Evolutionary conservation across 192 early-diverging fungal species (phyloP).

Genomic region (Chytriomyces sp.): DNA sequence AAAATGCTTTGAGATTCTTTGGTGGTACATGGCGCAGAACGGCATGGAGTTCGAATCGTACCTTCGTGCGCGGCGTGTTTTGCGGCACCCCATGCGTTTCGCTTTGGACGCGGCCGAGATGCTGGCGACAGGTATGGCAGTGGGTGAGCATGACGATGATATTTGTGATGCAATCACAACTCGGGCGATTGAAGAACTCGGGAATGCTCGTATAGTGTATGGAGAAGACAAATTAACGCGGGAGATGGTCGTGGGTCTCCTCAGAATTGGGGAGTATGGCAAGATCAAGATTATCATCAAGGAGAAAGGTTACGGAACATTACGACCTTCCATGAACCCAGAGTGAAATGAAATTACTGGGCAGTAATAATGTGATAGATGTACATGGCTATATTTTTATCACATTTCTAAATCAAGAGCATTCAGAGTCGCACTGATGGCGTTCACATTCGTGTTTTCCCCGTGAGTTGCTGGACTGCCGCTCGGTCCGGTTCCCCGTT

Average conservation of each 20-base stretch:
- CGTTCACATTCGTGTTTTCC: background rate
- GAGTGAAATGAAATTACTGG: too few relatives aligned
- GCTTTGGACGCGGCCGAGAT: conserved; percentile 29
- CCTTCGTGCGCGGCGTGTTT: conserved; percentile 8
- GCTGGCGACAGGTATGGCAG: conserved; percentile 10
- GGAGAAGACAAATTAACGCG: conserved; percentile 21
- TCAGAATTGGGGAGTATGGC: conserved; percentile 25
- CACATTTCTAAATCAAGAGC: conserved; percentile 33
- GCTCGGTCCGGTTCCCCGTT: background rate
- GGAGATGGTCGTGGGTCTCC: conserved; percentile 17
- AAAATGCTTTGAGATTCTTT: conserved; percentile 23
- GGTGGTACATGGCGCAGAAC: conserved; percentile 28
- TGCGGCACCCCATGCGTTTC: conserved; percentile 24
- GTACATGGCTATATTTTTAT: too few relatives aligned
- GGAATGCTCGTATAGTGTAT: conserved; percentile 10
- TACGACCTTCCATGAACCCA: too few relatives aligned
- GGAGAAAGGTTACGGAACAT: conserved; percentile 18
- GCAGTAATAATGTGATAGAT: too few relatives aligned
- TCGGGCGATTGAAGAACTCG: conserved; percentile 7
- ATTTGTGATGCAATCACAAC: conserved; percentile 17
- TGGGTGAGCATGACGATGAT: conserved; percentile 9
- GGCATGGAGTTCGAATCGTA: conserved; percentile 7
- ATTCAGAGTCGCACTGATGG: conserved; percentile 18
- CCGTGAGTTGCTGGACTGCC: background rate
- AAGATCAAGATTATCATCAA: conserved; percentile 13